phyloP scores from a whole-genome alignment of 805 yeast genomes.

The Saturnispora mendoncae region DNA sequence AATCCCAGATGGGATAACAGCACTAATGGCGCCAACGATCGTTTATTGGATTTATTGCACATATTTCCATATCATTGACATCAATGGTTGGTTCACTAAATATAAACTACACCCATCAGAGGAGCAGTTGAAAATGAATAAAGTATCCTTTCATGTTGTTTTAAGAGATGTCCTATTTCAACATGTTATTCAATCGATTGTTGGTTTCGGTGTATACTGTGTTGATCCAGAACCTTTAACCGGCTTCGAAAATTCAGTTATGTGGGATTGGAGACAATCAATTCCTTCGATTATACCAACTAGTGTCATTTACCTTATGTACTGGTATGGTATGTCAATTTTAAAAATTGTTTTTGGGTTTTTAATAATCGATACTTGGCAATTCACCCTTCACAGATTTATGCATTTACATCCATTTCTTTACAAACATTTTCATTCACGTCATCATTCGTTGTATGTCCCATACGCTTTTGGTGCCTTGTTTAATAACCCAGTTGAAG shows the following conservation, averaged over 20 bases:
- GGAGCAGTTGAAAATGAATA: conserved; percentile 70
- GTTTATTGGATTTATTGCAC: conserved; percentile 78
- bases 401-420: conserved; percentile 79
- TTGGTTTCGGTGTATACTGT: conserved; percentile 47
- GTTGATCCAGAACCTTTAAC: conserved; percentile 51
- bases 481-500: conserved; percentile 91
- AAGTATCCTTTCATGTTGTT: conserved; percentile 61
- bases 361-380: conserved; percentile 87
- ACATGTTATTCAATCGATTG: conserved; percentile 71
- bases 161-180: conserved; percentile 75
- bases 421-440: conserved; percentile 79
- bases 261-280: conserved; percentile 39
- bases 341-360: conserved; percentile 56
- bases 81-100: conserved; percentile 62
- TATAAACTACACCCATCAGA: conserved; percentile 90
- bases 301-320: conserved; percentile 39
- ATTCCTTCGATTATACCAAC: conserved; percentile 36
- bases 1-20: conserved; percentile 21
- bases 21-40: conserved; percentile 65
- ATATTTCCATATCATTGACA: conserved; percentile 69
- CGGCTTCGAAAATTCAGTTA: conserved; percentile 38
- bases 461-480: conserved; percentile 97
- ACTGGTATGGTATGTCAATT: conserved; percentile 56
- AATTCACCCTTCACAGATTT: conserved; percentile 75
- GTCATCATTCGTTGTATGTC: conserved; percentile 89